Evolutionary conservation across 164 flowering plant genomes (phyloP), one percentile per base, ranked within the genome.

Genomic region (Aristolochia contorta): DNA sequence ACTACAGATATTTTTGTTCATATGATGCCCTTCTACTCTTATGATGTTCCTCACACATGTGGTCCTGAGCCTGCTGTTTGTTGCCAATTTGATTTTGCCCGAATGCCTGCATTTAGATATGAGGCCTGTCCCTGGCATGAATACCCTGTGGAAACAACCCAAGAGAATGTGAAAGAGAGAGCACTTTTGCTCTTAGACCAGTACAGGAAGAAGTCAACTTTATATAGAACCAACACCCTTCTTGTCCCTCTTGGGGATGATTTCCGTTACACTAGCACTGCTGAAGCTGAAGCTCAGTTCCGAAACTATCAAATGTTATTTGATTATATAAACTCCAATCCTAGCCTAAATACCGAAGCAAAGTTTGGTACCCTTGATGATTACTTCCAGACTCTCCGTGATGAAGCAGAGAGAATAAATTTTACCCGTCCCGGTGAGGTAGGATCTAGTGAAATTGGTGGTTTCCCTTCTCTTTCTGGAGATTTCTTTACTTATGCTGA

Each of bases 401-500:
- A 91, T 22, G 99, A 94, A 70, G 81, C 96, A 56, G 96, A 83
- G 20, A 82, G 88, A 75, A 74, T 84, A 56, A 91, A 91, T 72
- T 89, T 85, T 66, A 81, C 99, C 4, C 82, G 12, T 47, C 78
- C 87, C 30, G 87, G 87, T 67, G 97, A 94, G 77, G 56, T 80
- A 54, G 99, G 97, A 19, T 94, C 99, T 23, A 79, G 72, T 57
- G 83, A 85, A 70, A 65, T 91, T 57, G 81, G 63, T 55, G 97
- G 99, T 19, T 89, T 94, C 60, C 95, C 99, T 33, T 84, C 96
- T 47, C 75, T 94, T 12, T 82, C 99, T 2, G 99, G 99, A 56
- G 99, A 94, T 66, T 94, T 94, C 78, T 94, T 94, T 61, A 94
- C 99, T 20, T 94, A 91, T 73, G 92, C 99, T 67, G 99, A 94